Evolutionary conservation across 768 basidiomycete genomes (phyloP), one percentile per base, ranked within the genome.

Genomic region (Austroboletus festivus): DNA sequence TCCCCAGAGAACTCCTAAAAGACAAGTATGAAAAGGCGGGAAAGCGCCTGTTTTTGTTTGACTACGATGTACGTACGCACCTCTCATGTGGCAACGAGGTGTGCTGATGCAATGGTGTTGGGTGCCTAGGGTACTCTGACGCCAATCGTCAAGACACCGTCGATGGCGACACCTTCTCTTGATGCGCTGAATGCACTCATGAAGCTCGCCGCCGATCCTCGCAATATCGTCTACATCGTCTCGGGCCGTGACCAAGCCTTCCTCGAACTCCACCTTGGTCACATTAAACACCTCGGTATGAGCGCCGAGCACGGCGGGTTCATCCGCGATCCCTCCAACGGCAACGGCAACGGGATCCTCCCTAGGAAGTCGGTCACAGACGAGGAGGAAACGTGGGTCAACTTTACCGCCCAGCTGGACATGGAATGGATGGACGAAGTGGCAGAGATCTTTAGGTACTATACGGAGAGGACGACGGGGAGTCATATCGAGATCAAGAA

Each of bases 381-480:
- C 0, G 50, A 47, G 18, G 58, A 53, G 23, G 72, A 78, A 52
- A 24, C 31, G 19, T 99, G 95, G 91, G 74, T 73, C 53, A 93
- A 93, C 63, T 88, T 96, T 64, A 96, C 94, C n/a, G 81, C 85
- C 67, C 79, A 76, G 52, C 67, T 99, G 62, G 94, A 99, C 71
- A 98, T 98, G 95, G 81, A 81, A 55, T 99, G 95, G 95, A 93
- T 95, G 89, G 74, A 70, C 44, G 95, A 99, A 71, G 95, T 96
- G 24, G 81, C 85, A 59, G 93, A 97, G 72, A 86, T 99, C 42
- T 99, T 99, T 71, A 81, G 79, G 68, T 98, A 95, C 71, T 95
- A 95, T 70, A 95, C 92, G 16, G 93, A 95, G 81, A 76, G 95
- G 44, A 99, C 95, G 58, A 91, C 92, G 30, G 95, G 95, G n/a